A percentile compares a stretch with the other conserved stretches of the same genome.
Evolutionary conservation across 2,329 filamentous ascomycete genomes (phyloP).

Genomic region (Trichoderma endophyticum): DNA sequence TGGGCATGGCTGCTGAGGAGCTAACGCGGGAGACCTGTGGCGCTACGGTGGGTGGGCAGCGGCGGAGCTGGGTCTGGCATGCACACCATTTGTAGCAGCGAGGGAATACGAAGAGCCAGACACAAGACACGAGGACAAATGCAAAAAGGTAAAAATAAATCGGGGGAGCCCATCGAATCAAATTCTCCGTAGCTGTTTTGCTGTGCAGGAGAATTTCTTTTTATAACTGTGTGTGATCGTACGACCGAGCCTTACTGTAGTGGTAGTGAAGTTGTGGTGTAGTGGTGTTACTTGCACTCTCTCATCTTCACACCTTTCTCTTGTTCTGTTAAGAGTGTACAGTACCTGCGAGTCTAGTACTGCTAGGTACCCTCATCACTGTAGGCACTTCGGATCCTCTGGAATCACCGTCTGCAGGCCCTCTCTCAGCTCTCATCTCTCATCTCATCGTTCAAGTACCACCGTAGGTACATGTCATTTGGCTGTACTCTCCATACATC

Average conservation of each 20-base stretch:
- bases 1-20: background rate
- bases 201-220: background rate
- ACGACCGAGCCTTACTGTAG: background rate
- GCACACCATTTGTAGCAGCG: slow-evolving; percentile 1
- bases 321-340: background rate
- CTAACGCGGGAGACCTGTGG: background rate
- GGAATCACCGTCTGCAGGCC: background rate
- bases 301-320: background rate
- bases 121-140: slow-evolving; percentile 14
- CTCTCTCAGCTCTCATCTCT: background rate
- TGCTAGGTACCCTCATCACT: background rate
- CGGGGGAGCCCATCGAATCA: background rate
- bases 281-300: background rate
- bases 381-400: background rate
- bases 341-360: too few species aligned
- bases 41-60: background rate
- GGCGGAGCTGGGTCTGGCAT: background rate
- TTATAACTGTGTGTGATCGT: background rate
- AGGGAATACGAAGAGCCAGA: slow-evolving; percentile 1
- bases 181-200: background rate
- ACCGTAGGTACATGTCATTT: background rate
- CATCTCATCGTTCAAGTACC: background rate
- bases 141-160: slow-evolving; percentile 8
- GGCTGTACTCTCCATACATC: background rate
- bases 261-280: background rate